These are phyloP conservation scores for Trichosporon asahii DNA, from an alignment of 1,284 basidiomycete species.

Conservation along the genomic window DNA sequence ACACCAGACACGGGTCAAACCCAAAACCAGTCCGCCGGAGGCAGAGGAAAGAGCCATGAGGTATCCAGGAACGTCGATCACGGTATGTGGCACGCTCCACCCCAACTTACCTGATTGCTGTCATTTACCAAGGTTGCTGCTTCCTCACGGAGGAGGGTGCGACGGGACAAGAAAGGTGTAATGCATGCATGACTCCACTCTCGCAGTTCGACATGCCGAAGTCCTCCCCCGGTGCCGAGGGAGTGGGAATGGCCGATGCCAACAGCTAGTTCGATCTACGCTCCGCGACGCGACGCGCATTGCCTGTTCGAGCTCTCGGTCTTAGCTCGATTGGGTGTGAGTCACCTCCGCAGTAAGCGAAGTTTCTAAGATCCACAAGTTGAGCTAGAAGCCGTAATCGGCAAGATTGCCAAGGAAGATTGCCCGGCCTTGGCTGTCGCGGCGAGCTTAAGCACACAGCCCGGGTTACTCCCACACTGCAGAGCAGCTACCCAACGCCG, in stretches of 20 bases:
- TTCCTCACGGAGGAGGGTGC: no score
- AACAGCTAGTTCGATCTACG: neutral
- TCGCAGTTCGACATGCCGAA: neutral
- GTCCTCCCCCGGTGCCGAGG: neutral
- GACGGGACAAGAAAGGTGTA: neutral
- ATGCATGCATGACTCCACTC: neutral
- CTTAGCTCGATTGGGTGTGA: neutral
- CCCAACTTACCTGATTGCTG: neutral
- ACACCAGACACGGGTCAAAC: neutral
- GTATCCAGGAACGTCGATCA: neutral
- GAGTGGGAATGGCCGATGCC: neutral
- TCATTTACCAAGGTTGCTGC: neutral
- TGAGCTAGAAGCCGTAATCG: neutral
- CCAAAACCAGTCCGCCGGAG: neutral
- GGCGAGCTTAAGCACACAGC: neutral
- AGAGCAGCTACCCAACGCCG: neutral
- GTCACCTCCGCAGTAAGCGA: neutral
- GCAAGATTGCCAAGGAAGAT: neutral
- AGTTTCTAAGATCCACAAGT: neutral
- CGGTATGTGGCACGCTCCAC: neutral
- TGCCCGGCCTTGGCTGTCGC: neutral
- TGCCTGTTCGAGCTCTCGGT: neutral
- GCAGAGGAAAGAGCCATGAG: neutral
- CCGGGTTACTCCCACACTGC: neutral
- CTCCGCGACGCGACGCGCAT: neutral